Evolutionary conservation across 352 stramenopile species (phyloP), one percentile per base, ranked within the genome.

Genomic region (Phytophthora capsici): DNA sequence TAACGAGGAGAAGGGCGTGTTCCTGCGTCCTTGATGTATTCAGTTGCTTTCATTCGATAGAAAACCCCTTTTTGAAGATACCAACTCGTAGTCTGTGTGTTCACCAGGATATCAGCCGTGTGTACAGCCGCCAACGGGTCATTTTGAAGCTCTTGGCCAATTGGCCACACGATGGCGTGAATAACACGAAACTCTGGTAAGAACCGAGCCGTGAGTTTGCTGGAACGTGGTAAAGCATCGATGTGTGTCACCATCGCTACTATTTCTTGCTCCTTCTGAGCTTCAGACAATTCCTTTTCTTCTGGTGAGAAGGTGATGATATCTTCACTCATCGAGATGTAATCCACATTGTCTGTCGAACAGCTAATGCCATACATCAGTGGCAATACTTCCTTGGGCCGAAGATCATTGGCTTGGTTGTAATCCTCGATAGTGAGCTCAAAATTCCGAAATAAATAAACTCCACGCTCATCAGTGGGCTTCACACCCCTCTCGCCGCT

Each of bases 401-500:
- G n/a, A n/a, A 48, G 19, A 13, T 40, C 54, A 17, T 23, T 1
- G 5, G 28, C 14, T 46, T n/a, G 28, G 52, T 67, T 65, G 34
- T 67, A 72, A 10, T 66, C 22, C 53, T 85, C 73, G 6, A 79
- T 34, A 30, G 63, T 17, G 12, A 85, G 58, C 13, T 77, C 45
- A 68, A 83, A 79, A 23, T 48, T 60, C 6, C 45, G 55, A 43
- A 85, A 59, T 36, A 74, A 57, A 58, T 77, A 75, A 17, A 83
- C 10, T 10, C 59, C 61, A 51, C 26, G 45, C 5, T 37, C 53
- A 40, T 16, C 43, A 6, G 55, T 56, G 25, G 43, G 40, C 57
- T 58, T 30, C 32, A 57, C 22, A 6, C 25, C 40, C 13, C 8
- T 43, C 9, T 46, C 40, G 12, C n/a, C 50, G 20, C 46, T 40